Percentiles rank a stretch among this genome's conserved stretches.
Conservation (phyloP, 257 asterid species). For the Anisodus acutangulus region DNA sequence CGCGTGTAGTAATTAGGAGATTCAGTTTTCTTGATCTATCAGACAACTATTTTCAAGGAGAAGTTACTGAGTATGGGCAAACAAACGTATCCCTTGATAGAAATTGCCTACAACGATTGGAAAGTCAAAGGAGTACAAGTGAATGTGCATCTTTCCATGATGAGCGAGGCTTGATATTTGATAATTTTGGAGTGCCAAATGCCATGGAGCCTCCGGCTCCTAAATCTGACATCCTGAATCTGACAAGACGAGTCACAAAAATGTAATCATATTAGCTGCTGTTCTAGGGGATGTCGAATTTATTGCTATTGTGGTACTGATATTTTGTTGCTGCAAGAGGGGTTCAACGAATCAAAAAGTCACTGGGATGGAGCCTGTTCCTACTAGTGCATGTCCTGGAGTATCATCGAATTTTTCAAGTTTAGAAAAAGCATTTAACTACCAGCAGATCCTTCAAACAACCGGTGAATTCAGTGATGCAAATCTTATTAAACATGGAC, state of each 20-base stretch:
- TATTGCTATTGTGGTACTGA: slow-evolving; percentile 45
- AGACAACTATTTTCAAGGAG: slow-evolving; percentile 84
- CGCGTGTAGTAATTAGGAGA: slow-evolving; percentile 49
- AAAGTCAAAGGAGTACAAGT: slow-evolving; percentile 56
- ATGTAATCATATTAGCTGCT: slow-evolving; percentile 61
- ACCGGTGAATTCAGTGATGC: slow-evolving; percentile 59
- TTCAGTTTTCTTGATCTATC: slow-evolving; percentile 64
- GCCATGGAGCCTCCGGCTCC: slow-evolving; percentile 46
- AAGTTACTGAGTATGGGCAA: slow-evolving; percentile 59
- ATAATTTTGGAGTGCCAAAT: slow-evolving; percentile 72
- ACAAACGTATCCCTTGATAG: slow-evolving; percentile 41
- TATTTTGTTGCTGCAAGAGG: slow-evolving; percentile 65
- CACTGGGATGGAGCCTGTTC: slow-evolving; percentile 68
- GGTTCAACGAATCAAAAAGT: slow-evolving; percentile 54
- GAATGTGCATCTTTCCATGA: slow-evolving; percentile 75
- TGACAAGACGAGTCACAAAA: slow-evolving; percentile 42
- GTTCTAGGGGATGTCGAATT: slow-evolving; percentile 75
- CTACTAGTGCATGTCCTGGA: slow-evolving; percentile 56
- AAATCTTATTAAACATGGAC: slow-evolving; percentile 75
- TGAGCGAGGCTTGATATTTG: slow-evolving; percentile 66
- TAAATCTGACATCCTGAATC: slow-evolving; percentile 45
- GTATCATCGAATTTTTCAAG: slow-evolving; percentile 54
- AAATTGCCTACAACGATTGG: slow-evolving; percentile 69
- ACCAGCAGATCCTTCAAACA: slow-evolving; percentile 80
- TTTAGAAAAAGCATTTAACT: slow-evolving; percentile 71